Evolutionary conservation across 2,329 filamentous ascomycete genomes (phyloP).

Genomic region (Phialemoniopsis sp.): DNA sequence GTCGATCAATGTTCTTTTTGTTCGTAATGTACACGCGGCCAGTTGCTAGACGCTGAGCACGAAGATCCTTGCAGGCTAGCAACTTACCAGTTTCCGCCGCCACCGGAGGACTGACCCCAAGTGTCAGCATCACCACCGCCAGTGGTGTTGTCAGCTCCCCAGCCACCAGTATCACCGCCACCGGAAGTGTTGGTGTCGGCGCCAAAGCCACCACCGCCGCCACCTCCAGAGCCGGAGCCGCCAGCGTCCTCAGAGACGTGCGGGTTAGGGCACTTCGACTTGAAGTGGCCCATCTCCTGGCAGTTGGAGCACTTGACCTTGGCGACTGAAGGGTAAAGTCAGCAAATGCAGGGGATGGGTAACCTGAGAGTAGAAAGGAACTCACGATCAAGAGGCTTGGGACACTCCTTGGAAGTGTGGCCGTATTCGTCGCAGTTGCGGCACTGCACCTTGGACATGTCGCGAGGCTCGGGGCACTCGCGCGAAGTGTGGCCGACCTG

Average conservation of each 20-base stretch:
- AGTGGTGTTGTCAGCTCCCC: neutral
- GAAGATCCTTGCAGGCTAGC: too few species aligned
- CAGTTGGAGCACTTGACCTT: slow-evolving; percentile 58
- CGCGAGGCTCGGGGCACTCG: slow-evolving; percentile 50
- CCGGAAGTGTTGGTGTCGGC: slow-evolving; percentile 1
- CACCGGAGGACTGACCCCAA: too few species aligned
- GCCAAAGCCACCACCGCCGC: slow-evolving; percentile 1
- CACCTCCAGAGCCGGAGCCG: slow-evolving; percentile 6
- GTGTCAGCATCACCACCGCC: neutral
- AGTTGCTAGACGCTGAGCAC: too few species aligned
- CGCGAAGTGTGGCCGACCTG: slow-evolving; percentile 52
- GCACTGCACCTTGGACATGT: slow-evolving; percentile 34
- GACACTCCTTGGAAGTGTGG: slow-evolving; percentile 43
- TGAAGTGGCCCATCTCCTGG: slow-evolving; percentile 39
- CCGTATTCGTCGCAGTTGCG: slow-evolving; percentile 49
- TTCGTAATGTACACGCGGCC: too few species aligned
- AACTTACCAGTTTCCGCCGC: too few species aligned
- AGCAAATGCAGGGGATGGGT: slow-evolving; percentile 7
- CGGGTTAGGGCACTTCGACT: slow-evolving; percentile 30
- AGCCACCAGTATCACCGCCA: neutral
- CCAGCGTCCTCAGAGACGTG: slow-evolving; percentile 17
- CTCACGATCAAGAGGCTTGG: slow-evolving; percentile 52
- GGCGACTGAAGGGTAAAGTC: slow-evolving; percentile 28
- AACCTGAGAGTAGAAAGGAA: slow-evolving; percentile 5
- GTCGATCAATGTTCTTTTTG: too few species aligned